Evolutionary conservation across 2,329 filamentous ascomycete species (phyloP).

Genomic region (Nemania diffusa): DNA sequence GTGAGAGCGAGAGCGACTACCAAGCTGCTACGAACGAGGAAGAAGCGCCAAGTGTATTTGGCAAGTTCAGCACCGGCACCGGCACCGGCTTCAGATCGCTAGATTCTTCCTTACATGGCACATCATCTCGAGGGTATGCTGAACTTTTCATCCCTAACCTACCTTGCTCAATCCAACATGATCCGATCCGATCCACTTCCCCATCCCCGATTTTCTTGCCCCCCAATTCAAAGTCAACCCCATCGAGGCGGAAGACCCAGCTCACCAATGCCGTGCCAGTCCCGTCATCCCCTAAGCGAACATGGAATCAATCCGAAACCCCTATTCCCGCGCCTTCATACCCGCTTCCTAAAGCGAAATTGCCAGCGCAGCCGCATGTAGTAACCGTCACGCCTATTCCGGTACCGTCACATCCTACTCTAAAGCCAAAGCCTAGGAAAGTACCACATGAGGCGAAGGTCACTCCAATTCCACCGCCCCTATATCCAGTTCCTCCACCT

Average conservation of each 20-base stretch:
- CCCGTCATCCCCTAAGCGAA: constrained; percentile 23
- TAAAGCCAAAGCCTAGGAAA: constrained; percentile 1
- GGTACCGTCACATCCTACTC: background rate
- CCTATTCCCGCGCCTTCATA: constrained; percentile 26
- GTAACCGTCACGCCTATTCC: constrained; percentile 22
- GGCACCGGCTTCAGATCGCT: constrained; percentile 14
- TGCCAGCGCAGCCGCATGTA: background rate
- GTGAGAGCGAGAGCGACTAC: constrained; percentile 20
- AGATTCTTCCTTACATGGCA: constrained; percentile 15
- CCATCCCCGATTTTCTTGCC: constrained; percentile 34
- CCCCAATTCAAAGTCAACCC: constrained; percentile 21
- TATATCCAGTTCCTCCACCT: background rate
- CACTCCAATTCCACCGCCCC: constrained; percentile 20
- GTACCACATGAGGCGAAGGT: background rate
- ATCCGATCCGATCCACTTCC: constrained; percentile 6
- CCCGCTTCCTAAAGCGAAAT: background rate
- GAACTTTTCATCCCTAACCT: constrained; percentile 28
- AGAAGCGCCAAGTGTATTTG: background rate
- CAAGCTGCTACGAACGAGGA: constrained; percentile 2
- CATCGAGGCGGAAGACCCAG: constrained; percentile 21
- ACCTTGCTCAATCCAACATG: constrained; percentile 17
- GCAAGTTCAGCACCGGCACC: background rate
- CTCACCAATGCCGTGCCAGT: constrained; percentile 36
- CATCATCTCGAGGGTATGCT: constrained; percentile 36
- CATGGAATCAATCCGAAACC: constrained; percentile 21